Conservation (phyloP, 495 filamentous ascomycete genomes). For the Neurospora tetraspora region DNA sequence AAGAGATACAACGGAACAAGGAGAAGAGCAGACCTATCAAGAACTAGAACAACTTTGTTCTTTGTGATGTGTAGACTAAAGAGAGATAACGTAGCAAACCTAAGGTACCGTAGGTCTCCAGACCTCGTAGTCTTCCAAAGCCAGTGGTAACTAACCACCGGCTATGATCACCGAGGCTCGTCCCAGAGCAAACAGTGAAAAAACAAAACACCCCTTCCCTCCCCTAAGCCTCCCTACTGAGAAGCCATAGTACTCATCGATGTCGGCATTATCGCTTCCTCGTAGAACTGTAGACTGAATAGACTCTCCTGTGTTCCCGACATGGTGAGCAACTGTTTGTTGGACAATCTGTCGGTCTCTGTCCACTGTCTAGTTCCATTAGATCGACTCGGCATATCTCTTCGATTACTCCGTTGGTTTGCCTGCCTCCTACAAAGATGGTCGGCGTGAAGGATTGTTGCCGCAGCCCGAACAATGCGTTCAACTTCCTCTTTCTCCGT, state of each 20-base stretch:
- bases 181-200: background rate
- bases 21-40: background rate
- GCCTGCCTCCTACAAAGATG: too few species aligned
- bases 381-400: too few species aligned
- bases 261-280: background rate
- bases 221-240: background rate
- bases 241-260: background rate
- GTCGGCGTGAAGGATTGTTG: too few species aligned
- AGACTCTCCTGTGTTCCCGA: too few species aligned
- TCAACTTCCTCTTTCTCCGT: too few species aligned
- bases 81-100: background rate
- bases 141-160: background rate
- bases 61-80: background rate
- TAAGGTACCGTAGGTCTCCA: background rate
- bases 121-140: background rate
- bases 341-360: too few species aligned
- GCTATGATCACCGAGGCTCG: background rate
- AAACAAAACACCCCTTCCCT: background rate
- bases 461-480: too few species aligned
- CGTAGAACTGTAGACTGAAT: too few species aligned
- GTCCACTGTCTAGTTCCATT: too few species aligned
- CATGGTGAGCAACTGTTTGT: too few species aligned
- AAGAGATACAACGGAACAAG: accelerated
- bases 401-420: too few species aligned
- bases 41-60: background rate